A percentile compares a stretch with the other conserved stretches of the same genome.
Evolutionary conservation across 305 asterid genomes (phyloP).

Genomic region (Andrographis paniculata): DNA sequence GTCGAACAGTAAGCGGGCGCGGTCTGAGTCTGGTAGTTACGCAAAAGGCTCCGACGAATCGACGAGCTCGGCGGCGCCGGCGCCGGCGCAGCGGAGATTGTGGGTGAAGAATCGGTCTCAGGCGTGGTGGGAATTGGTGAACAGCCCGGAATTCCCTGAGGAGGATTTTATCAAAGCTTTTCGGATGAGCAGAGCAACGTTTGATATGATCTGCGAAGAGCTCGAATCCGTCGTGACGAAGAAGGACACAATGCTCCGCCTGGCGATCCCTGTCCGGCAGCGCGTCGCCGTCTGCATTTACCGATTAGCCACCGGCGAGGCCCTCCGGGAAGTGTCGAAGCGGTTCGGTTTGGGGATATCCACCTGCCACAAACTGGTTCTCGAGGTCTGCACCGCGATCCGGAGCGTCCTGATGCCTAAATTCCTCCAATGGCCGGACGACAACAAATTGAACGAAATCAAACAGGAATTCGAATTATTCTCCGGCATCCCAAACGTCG

Average conservation of each 20-base stretch:
- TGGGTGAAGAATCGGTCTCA: slow-evolving; percentile 72
- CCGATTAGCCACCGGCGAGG: slow-evolving; percentile 71
- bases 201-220: slow-evolving; percentile 50
- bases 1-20: slow-evolving; percentile 16
- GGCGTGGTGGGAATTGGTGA: slow-evolving; percentile 77
- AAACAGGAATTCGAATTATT: slow-evolving; percentile 28
- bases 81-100: slow-evolving; percentile 36
- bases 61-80: slow-evolving; percentile 15
- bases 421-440: slow-evolving; percentile 66
- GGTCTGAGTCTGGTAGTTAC: slow-evolving; percentile 9
- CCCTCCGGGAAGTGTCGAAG: slow-evolving; percentile 68
- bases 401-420: slow-evolving; percentile 49
- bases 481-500: slow-evolving; percentile 48
- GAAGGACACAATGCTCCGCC: slow-evolving; percentile 63
- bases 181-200: slow-evolving; percentile 58
- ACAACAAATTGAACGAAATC: slow-evolving; percentile 17
- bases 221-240: slow-evolving; percentile 51
- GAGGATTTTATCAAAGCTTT: slow-evolving; percentile 54
- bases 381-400: slow-evolving; percentile 71
- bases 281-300: slow-evolving; percentile 77
- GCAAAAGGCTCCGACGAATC: slow-evolving; percentile 14
- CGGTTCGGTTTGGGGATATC: slow-evolving; percentile 76
- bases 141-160: slow-evolving; percentile 46
- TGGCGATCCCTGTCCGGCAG: slow-evolving; percentile 69
- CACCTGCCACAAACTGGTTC: slow-evolving; percentile 73